A percentile compares a stretch with the other conserved stretches of the same genome.
These are phyloP conservation scores for Diplodia corticola DNA, from an alignment of 2,329 filamentous ascomycete genomes.

Conservation along the genomic window DNA sequence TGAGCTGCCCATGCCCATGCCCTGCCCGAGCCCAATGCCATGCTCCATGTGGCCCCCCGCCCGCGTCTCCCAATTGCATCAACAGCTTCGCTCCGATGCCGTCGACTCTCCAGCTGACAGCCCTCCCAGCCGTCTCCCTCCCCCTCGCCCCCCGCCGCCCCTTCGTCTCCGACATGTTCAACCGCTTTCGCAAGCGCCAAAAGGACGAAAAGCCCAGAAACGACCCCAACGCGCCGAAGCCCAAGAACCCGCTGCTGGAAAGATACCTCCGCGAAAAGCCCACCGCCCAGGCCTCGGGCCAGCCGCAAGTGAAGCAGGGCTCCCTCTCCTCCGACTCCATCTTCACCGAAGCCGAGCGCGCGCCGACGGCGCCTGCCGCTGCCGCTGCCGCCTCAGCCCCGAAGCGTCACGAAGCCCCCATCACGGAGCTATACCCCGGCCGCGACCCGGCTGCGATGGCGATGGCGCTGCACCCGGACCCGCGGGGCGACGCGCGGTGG, in stretches of 20 bases:
- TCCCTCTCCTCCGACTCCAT: conserved; percentile 53
- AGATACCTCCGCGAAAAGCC: conserved; percentile 46
- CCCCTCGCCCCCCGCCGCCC: conserved; percentile 9
- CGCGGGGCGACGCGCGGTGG: conserved; percentile 69
- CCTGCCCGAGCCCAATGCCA: background rate
- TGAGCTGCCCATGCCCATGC: conserved; percentile 42
- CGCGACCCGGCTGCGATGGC: conserved; percentile 56
- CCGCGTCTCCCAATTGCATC: background rate
- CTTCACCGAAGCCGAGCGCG: conserved; percentile 52
- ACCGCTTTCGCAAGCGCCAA: conserved; percentile 2
- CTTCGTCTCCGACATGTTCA: conserved; percentile 17
- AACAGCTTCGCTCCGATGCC: background rate
- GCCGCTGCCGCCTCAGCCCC: conserved; percentile 14
- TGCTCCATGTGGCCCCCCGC: background rate
- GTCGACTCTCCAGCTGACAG: background rate
- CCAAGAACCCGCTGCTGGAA: conserved; percentile 61
- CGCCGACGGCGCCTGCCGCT: too few relatives aligned
- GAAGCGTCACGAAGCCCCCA: conserved; percentile 20
- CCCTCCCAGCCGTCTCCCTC: conserved; percentile 15
- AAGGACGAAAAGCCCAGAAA: background rate
- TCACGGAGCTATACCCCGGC: conserved; percentile 23
- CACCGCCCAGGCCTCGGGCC: conserved; percentile 12
- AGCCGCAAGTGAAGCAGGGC: conserved; percentile 36
- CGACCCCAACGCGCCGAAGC: background rate
- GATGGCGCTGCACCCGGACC: conserved; percentile 72